These are phyloP conservation scores for Cercophora scortea DNA, from an alignment of 495 filamentous ascomycete genomes.

Conservation along the genomic window DNA sequence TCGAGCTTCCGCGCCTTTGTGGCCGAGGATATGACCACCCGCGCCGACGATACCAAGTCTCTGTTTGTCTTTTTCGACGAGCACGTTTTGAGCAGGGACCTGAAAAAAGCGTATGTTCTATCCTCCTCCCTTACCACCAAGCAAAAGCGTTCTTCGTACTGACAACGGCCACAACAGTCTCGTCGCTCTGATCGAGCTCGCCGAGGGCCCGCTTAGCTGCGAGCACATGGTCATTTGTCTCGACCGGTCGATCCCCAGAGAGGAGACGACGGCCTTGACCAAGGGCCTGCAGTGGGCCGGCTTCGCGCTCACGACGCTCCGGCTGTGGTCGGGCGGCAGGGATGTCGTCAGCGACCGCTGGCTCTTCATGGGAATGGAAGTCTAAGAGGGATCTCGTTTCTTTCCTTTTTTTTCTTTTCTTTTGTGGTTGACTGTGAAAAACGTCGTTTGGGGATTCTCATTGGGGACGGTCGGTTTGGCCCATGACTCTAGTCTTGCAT, in stretches of 20 bases:
- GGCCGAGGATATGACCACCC: constrained; percentile 36
- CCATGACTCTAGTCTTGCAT: not conserved
- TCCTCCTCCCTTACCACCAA: not conserved
- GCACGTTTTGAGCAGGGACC: constrained; percentile 56
- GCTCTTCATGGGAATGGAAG: constrained; percentile 81
- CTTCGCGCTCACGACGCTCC: constrained; percentile 72
- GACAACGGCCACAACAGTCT: constrained; percentile 45
- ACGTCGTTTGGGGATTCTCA: not conserved
- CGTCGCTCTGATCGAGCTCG: constrained; percentile 86
- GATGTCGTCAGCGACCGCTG: constrained; percentile 62
- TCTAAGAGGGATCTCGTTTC: constrained; percentile 15
- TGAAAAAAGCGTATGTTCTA: constrained; percentile 79
- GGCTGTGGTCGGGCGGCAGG: constrained; percentile 54
- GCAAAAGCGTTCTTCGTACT: not conserved
- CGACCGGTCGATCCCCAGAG: constrained; percentile 53
- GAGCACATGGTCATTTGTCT: constrained; percentile 73
- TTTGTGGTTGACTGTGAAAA: too few relatives aligned
- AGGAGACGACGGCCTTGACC: constrained; percentile 55
- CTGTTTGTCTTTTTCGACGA: constrained; percentile 85
- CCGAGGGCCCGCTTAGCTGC: constrained; percentile 63
- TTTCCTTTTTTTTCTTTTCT: too few relatives aligned
- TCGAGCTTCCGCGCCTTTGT: constrained; percentile 80
- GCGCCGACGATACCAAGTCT: constrained; percentile 49
- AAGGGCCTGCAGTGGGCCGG: constrained; percentile 88
- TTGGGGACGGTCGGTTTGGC: not conserved